Percentiles rank a stretch among this genome's conserved stretches.
phyloP scores from a whole-genome alignment of 306 rosid genomes.

The Vigna trinervia region DNA sequence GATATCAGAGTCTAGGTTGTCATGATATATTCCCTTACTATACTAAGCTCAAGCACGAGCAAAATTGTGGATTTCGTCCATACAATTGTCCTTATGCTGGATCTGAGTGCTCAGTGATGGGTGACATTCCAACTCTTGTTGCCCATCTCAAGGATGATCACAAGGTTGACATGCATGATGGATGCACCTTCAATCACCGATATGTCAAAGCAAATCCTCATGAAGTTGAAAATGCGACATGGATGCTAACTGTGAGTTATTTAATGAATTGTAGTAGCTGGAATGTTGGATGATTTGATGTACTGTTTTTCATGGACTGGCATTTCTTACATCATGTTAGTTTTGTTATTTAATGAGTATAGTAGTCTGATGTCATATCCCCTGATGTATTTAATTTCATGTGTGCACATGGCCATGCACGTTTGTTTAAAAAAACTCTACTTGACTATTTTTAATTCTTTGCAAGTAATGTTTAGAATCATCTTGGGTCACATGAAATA shows the following conservation, averaged over 20 bases:
- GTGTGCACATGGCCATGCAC: slow-evolving; percentile 28
- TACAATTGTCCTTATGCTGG: slow-evolving; percentile 93
- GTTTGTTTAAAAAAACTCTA: neutral
- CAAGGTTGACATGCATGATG: slow-evolving; percentile 94
- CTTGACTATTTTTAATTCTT: slow-evolving; percentile 21
- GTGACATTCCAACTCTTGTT: slow-evolving; percentile 83
- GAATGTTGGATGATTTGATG: slow-evolving; percentile 17
- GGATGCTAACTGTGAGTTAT: slow-evolving; percentile 92
- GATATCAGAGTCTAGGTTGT: slow-evolving; percentile 83
- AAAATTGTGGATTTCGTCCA: slow-evolving; percentile 81
- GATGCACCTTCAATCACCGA: slow-evolving; percentile 90
- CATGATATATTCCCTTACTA: slow-evolving; percentile 80
- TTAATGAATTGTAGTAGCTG: neutral
- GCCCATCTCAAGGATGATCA: slow-evolving; percentile 86
- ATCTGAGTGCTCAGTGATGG: slow-evolving; percentile 83
- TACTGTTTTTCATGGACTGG: neutral
- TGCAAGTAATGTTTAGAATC: slow-evolving; percentile 8
- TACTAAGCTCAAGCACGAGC: slow-evolving; percentile 84
- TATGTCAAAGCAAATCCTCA: slow-evolving; percentile 89
- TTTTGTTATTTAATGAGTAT: slow-evolving; percentile 1
- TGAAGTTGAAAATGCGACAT: slow-evolving; percentile 94
- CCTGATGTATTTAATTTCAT: slow-evolving; percentile 19
- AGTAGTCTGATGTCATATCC: slow-evolving; percentile 12
- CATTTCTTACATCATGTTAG: slow-evolving; percentile 29
- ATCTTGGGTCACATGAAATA: slow-evolving; percentile 39